These are phyloP conservation scores for Coemansia sp. DNA, from an alignment of 192 early-diverging fungal genomes.

Conservation along the genomic window DNA sequence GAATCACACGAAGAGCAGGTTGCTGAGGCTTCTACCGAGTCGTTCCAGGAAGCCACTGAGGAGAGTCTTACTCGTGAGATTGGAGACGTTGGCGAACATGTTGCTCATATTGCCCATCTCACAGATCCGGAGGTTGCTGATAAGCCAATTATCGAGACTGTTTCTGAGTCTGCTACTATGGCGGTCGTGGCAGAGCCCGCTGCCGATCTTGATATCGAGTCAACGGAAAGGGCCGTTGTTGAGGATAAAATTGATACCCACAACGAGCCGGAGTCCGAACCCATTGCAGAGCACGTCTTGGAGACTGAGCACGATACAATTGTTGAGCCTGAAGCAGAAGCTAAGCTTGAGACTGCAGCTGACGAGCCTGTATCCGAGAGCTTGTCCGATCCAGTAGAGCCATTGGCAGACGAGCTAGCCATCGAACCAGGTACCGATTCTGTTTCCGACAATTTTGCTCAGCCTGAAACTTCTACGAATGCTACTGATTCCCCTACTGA, in stretches of 20 bases:
- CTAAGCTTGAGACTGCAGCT: background rate
- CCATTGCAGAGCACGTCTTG: background rate
- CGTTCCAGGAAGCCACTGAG: too few species aligned
- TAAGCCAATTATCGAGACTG: slow-evolving; percentile 1
- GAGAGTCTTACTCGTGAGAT: too few species aligned
- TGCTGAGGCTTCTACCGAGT: background rate
- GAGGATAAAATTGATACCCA: background rate
- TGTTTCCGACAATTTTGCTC: background rate
- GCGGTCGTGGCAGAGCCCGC: background rate
- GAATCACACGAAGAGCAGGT: background rate
- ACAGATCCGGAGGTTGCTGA: too few species aligned
- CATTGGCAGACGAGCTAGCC: background rate
- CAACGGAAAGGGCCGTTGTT: too few species aligned
- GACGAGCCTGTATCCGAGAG: background rate
- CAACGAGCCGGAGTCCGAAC: background rate
- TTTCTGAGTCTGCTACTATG: too few species aligned
- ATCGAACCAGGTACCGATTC: background rate
- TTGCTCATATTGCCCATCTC: too few species aligned
- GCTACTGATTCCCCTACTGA: background rate
- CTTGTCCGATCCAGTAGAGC: background rate
- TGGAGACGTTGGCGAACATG: too few species aligned
- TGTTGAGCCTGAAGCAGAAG: background rate
- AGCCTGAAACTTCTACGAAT: background rate
- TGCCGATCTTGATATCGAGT: background rate
- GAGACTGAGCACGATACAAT: background rate